Conservation (phyloP, 2,329 filamentous ascomycete species). For the Botryotinia narcissicola region DNA sequence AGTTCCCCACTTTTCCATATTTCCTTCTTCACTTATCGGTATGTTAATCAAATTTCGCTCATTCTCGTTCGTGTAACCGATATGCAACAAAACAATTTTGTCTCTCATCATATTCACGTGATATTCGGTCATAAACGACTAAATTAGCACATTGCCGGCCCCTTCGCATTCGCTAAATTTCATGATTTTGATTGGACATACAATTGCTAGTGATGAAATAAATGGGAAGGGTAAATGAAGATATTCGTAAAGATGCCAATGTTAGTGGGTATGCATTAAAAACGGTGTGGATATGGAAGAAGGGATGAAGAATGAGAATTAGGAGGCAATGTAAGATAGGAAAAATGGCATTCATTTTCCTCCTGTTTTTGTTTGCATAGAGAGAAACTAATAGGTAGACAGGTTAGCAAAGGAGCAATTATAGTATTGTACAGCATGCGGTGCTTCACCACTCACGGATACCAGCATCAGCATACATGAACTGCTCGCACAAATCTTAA, state of each 20-base stretch:
- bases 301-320: not conserved
- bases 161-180: constrained; percentile 13
- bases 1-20: not conserved
- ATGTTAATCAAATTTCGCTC: not conserved
- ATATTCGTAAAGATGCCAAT: not conserved
- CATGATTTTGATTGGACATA: not conserved
- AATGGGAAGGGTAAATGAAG: not conserved
- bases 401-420: not conserved
- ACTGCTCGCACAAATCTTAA: not conserved
- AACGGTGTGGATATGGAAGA: not conserved
- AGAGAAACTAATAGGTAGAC: not conserved
- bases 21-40: not conserved
- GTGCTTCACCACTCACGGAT: not conserved
- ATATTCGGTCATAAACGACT: not conserved
- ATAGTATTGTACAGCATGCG: not conserved
- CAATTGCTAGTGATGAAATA: not conserved
- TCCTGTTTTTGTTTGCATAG: not conserved
- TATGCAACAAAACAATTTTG: not conserved
- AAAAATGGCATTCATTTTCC: not conserved
- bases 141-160: not conserved
- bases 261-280: not conserved
- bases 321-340: not conserved
- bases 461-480: not conserved
- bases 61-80: not conserved
- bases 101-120: not conserved